These are phyloP conservation scores for Citrus unshiu DNA, from an alignment of 345 rosid genomes.

Conservation along the genomic window DNA sequence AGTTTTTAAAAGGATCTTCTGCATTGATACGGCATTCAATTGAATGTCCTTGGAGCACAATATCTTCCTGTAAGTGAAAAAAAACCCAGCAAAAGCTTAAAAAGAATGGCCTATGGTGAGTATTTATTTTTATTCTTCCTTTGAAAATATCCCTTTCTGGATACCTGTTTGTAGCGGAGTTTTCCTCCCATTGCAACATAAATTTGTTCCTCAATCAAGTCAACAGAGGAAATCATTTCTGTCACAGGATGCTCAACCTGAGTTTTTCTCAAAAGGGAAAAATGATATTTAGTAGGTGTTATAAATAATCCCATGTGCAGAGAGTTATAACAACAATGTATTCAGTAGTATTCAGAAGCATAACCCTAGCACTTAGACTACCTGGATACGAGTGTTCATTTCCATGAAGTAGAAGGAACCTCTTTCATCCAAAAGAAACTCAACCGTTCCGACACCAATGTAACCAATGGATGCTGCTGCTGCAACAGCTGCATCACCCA, in stretches of 20 bases:
- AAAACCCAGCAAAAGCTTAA: neutral
- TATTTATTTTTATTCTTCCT: neutral
- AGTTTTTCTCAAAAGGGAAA: conserved; percentile 13
- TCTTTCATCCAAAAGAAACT: conserved; percentile 97
- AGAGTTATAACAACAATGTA: neutral
- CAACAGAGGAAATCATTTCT: conserved; percentile 96
- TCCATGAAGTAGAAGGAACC: conserved; percentile 99
- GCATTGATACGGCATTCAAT: conserved; percentile 99
- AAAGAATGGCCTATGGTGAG: neutral
- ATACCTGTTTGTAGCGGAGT: conserved; percentile 81
- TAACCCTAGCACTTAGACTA: conserved; percentile 12
- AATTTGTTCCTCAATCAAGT: conserved; percentile 97
- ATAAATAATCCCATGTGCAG: neutral
- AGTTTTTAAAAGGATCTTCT: conserved; percentile 95
- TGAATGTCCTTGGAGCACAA: conserved; percentile 94
- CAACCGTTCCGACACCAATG: conserved; percentile 95
- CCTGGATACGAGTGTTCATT: conserved; percentile 99
- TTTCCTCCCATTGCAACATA: conserved; percentile 98
- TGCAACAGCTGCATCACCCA: conserved; percentile 99
- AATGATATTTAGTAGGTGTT: neutral
- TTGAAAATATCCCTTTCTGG: neutral
- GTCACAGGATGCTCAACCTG: conserved; percentile 99
- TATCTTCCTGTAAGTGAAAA: conserved; percentile 61
- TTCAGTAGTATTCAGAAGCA: neutral
- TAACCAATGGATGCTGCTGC: conserved; percentile 99